Base-by-base conservation (phyloP, 2,329 filamentous ascomycete genomes). In the Cladosporium sp. region DNA sequence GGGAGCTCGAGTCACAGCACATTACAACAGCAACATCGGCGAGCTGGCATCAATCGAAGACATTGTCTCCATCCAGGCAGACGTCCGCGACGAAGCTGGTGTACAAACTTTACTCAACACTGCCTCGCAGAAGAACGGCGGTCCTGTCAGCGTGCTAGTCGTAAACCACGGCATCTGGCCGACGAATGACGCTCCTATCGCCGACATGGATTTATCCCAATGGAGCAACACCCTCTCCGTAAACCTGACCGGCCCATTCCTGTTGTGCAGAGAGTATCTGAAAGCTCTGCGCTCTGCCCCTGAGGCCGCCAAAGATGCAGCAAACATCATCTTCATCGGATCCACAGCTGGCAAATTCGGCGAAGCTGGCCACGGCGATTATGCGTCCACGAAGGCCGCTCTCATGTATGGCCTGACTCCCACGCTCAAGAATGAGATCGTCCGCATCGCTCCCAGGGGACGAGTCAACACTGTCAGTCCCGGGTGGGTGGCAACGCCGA, bases 1-100 rank as follows among this genome's bases (percentile, higher is more conserved):
- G 4, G 68, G 68, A 50, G 68, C 70, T 43, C 62, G 67, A 20
- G 66, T 71, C n/a, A 70, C 68, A 19, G 65, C 70, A 3, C 59
- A 72, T 34, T 70, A 71, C 59, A 67, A 61, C 53, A 43, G 50
- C 27, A 63, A 68, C 44, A 48, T 60, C 37, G 58, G 61, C 11
- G 69, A 70, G 47, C 64, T 72, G 6, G 45, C 57, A 20, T 56
- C 59, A 3, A 37, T 64, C n/a, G 18, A 59, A 9, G 54, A 54
- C 29, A 47, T 63, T 15, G 54, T 60, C 2, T n/a, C 56, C 1
- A 9, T 65, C 2, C 60, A 63, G 43, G 62, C 65, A 38, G 65
- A 70, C 54, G 58, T 73, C 6, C 61, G 68, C 9, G 56, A 62
- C 27, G 64, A 68, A 22, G 42, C 37, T 3, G 63, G 63, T 32